A percentile compares a stretch with the other conserved stretches of the same genome.
These are phyloP conservation scores for Mortierella sp. DNA, from an alignment of 371 early-diverging fungal genomes.

Conservation along the genomic window DNA sequence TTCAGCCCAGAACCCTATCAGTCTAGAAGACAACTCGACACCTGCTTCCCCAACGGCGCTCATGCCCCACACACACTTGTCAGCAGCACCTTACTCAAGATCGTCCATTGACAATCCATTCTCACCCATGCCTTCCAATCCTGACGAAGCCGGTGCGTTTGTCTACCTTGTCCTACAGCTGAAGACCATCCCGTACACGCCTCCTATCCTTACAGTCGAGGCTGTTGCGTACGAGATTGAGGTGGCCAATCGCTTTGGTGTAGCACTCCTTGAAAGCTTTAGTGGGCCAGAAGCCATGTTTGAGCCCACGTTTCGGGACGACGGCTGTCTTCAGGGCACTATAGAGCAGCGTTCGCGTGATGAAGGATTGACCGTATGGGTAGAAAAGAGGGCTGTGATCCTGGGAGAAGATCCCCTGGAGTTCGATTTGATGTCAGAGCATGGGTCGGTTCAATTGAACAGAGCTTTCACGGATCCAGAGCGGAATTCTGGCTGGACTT, in stretches of 20 bases:
- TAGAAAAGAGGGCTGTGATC: conserved; percentile 45
- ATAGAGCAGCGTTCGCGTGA: conserved; percentile 30
- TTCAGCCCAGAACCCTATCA: conserved; percentile 44
- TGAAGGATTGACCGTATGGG: conserved; percentile 50
- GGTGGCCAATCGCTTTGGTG: conserved; percentile 44
- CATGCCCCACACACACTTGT: not conserved
- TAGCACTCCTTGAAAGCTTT: conserved; percentile 33
- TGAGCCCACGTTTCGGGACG: conserved; percentile 45
- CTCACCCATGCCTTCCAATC: conserved; percentile 45
- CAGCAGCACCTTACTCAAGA: conserved; percentile 2
- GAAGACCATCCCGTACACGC: conserved; percentile 49
- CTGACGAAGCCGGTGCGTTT: conserved; percentile 50
- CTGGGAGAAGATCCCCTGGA: conserved; percentile 46
- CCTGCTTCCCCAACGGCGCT: conserved; percentile 29
- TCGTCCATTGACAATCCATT: conserved; percentile 29
- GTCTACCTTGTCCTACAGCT: conserved; percentile 51
- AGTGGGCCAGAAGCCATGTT: conserved; percentile 10
- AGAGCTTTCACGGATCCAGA: conserved; percentile 6
- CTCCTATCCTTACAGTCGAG: conserved; percentile 51
- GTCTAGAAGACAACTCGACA: conserved; percentile 40
- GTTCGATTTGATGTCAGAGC: conserved; percentile 36
- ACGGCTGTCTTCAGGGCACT: conserved; percentile 46
- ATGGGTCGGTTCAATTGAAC: conserved; percentile 28
- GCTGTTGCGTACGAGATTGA: conserved; percentile 51
- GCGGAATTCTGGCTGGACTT: not conserved